These are phyloP conservation scores for Triadica sebifera DNA, from an alignment of 345 rosid species.

Conservation along the genomic window DNA sequence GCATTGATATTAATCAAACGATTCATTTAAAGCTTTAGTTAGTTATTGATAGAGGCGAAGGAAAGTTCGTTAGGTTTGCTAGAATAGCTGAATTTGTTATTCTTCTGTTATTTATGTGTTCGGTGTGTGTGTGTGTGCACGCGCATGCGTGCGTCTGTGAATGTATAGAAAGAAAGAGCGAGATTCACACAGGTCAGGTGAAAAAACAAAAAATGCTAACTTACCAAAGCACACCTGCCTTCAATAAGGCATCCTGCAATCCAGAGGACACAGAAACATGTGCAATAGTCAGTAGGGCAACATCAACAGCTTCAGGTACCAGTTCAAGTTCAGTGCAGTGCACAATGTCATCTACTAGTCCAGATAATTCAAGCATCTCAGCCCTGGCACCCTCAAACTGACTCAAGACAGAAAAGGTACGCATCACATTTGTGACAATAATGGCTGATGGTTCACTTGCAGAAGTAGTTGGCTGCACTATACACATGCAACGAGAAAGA, in stretches of 20 bases:
- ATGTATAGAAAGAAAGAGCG: not conserved
- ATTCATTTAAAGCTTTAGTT: no score
- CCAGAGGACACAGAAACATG: conserved; percentile 73
- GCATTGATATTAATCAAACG: no score
- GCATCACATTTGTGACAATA: conserved; percentile 90
- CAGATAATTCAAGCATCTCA: conserved; percentile 69
- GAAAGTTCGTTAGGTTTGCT: no score
- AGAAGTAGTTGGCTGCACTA: conserved; percentile 94
- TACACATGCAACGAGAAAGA: conserved; percentile 90
- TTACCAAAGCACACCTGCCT: conserved; percentile 95
- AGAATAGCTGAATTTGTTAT: no score
- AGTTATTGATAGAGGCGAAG: no score
- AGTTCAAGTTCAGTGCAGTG: conserved; percentile 94
- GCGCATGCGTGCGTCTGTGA: not conserved
- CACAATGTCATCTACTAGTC: conserved; percentile 82
- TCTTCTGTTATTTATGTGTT: no score
- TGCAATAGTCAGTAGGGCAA: conserved; percentile 87
- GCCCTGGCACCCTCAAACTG: conserved; percentile 87
- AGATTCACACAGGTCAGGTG: not conserved
- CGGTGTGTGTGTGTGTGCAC: no score
- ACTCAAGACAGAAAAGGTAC: conserved; percentile 79
- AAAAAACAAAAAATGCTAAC: conserved; percentile 8
- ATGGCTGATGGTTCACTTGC: conserved; percentile 85
- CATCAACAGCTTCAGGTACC: conserved; percentile 87
- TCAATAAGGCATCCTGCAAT: conserved; percentile 78